These are phyloP conservation scores for Vitis hybrid DNA, from an alignment of 177 flowering plant species.

Conservation along the genomic window DNA sequence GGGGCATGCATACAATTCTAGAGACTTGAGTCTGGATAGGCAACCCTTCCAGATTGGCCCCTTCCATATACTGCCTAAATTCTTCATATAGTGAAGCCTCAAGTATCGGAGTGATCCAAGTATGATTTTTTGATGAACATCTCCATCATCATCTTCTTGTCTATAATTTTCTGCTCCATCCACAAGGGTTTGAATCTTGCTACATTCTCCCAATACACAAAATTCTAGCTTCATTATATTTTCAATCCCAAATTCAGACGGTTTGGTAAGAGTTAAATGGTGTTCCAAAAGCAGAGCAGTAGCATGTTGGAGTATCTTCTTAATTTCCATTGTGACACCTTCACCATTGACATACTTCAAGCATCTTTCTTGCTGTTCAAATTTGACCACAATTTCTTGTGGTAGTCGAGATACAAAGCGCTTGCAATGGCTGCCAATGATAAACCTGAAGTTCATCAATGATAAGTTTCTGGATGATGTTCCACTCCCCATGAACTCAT, in stretches of 20 bases:
- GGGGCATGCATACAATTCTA: constrained; percentile 4
- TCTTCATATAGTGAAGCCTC: constrained; percentile 7
- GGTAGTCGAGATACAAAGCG: neutral
- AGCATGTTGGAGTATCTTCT: neutral
- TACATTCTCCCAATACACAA: constrained; percentile 9
- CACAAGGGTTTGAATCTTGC: constrained; percentile 1
- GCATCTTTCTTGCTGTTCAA: neutral
- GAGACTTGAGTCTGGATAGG: neutral
- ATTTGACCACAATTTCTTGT: neutral
- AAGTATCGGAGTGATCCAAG: constrained; percentile 2
- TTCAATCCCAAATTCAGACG: neutral
- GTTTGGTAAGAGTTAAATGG: neutral
- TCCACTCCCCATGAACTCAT: neutral
- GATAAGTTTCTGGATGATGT: neutral
- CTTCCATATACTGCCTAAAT: constrained; percentile 1
- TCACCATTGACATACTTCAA: constrained; percentile 6
- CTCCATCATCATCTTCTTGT: too few relatives aligned
- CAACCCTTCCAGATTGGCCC: neutral
- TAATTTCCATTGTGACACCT: neutral
- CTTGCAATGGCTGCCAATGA: neutral
- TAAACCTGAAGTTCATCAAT: neutral
- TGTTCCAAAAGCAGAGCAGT: constrained; percentile 1
- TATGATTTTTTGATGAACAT: neutral
- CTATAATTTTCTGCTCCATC: neutral
- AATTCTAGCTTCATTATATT: neutral